Evolutionary conservation across 805 yeast species (phyloP).

Genomic region (Trichomonascus vanleenenianus): DNA sequence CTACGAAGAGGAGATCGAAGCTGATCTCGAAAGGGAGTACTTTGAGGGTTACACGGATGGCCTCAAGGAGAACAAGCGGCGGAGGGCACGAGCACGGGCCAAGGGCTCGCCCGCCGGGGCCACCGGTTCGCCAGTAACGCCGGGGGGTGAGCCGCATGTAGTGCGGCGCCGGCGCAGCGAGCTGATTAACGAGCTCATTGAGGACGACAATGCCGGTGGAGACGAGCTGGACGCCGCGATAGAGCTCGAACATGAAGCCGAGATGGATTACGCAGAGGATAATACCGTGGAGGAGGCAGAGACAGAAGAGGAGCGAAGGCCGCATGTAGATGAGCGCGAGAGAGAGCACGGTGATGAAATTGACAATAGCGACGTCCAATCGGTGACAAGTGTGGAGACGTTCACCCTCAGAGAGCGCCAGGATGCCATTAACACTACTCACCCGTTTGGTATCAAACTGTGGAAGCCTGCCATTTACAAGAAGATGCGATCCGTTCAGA

Average conservation of each 20-base stretch:
- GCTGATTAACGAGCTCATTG: slow-evolving; percentile 10
- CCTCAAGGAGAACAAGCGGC: slow-evolving; percentile 36
- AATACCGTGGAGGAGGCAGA: slow-evolving; percentile 4
- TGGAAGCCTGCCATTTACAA: slow-evolving; percentile 98
- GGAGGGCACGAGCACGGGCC: not conserved
- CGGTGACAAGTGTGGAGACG: slow-evolving; percentile 53
- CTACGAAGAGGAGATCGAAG: slow-evolving; percentile 63
- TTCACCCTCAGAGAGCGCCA: slow-evolving; percentile 87
- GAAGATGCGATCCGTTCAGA: slow-evolving; percentile 83
- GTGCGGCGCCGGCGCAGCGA: slow-evolving; percentile 13
- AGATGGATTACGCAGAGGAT: slow-evolving; percentile 6
- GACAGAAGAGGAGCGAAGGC: slow-evolving; percentile 5
- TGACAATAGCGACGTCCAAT: slow-evolving; percentile 25
- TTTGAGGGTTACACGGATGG: slow-evolving; percentile 72
- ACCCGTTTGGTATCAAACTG: slow-evolving; percentile 96
- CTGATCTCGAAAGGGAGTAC: slow-evolving; percentile 50
- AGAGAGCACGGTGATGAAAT: slow-evolving; percentile 14
- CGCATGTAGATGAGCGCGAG: slow-evolving; percentile 1
- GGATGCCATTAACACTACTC: slow-evolving; percentile 92
- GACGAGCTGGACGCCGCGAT: slow-evolving; percentile 4
- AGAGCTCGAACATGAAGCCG: slow-evolving; percentile 2
- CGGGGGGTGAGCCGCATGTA: not conserved
- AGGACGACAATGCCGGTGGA: slow-evolving; percentile 7
- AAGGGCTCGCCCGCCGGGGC: not conserved
- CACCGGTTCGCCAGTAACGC: not conserved